Evolutionary conservation across 192 early-diverging fungal species (phyloP).

Genomic region (Diversispora epigaea): DNA sequence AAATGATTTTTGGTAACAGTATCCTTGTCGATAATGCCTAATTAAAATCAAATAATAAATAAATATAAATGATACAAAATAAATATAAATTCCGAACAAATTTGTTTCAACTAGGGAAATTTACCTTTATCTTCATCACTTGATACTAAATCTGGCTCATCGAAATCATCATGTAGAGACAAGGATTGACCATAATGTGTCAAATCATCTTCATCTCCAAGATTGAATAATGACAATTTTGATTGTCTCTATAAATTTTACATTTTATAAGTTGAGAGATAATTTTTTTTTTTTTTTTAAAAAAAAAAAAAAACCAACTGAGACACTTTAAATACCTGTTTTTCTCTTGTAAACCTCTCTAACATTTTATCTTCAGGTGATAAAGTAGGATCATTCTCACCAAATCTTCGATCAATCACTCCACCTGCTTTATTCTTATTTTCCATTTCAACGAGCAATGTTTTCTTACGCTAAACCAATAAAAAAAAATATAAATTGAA

Average conservation of each 20-base stretch:
- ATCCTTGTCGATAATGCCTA: constrained; percentile 60
- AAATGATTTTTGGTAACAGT: constrained; percentile 80
- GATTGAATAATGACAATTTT: constrained; percentile 65
- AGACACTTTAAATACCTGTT: constrained; percentile 46
- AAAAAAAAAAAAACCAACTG: neutral
- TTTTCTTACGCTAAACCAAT: constrained; percentile 69
- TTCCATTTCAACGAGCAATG: constrained; percentile 74
- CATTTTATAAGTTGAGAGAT: neutral
- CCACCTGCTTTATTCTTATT: constrained; percentile 68
- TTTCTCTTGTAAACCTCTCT: constrained; percentile 87
- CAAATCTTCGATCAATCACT: constrained; percentile 91
- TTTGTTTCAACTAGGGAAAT: neutral
- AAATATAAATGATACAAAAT: neutral
- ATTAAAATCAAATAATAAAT: neutral
- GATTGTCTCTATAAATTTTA: constrained; percentile 37
- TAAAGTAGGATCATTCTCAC: constrained; percentile 83
- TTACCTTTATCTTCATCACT: constrained; percentile 45
- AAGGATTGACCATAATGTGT: constrained; percentile 96
- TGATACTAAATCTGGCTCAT: constrained; percentile 61
- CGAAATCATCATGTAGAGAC: constrained; percentile 77
- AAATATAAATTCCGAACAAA: constrained; percentile 7
- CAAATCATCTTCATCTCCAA: constrained; percentile 80
- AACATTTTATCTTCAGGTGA: constrained; percentile 96
- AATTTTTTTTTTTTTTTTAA: neutral
- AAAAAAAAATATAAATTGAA: neutral